Conservation (phyloP, 768 basidiomycete genomes). For the Mycena amicta region DNA sequence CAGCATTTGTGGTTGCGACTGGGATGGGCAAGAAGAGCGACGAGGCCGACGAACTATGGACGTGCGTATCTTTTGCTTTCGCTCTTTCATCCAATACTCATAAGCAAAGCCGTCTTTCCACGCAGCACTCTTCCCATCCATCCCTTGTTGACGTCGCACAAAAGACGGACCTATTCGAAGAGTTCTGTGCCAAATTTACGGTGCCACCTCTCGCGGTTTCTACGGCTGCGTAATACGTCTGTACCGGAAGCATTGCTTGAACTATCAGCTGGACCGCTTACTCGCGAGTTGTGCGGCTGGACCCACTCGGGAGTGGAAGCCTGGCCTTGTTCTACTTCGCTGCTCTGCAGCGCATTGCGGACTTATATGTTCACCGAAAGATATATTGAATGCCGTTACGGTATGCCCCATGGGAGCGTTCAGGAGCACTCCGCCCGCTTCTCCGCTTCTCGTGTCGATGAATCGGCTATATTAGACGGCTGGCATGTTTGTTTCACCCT, state of each 20-base stretch:
- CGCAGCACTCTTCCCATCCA: constrained; percentile 69
- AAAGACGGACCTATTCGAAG: constrained; percentile 69
- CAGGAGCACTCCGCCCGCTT: neutral
- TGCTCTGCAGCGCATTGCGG: neutral
- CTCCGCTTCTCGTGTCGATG: neutral
- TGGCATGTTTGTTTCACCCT: neutral
- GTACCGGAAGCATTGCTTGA: no score
- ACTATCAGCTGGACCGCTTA: no score
- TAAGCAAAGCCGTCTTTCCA: constrained; percentile 12
- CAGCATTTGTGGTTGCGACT: constrained; percentile 65
- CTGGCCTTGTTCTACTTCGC: neutral
- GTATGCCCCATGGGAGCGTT: neutral
- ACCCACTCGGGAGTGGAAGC: neutral
- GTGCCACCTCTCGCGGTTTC: constrained; percentile 58
- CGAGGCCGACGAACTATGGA: constrained; percentile 71
- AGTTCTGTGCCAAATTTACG: constrained; percentile 55
- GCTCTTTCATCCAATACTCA: constrained; percentile 11
- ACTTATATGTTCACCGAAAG: neutral
- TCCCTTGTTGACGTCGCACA: constrained; percentile 59
- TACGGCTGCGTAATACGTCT: constrained; percentile 21
- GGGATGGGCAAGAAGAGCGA: constrained; percentile 59
- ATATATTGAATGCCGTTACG: neutral
- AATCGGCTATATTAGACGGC: neutral
- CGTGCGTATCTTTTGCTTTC: constrained; percentile 45
- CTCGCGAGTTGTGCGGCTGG: neutral